Conservation (phyloP, 108 stramenopile species). For the Nannochloropsis granulata region DNA sequence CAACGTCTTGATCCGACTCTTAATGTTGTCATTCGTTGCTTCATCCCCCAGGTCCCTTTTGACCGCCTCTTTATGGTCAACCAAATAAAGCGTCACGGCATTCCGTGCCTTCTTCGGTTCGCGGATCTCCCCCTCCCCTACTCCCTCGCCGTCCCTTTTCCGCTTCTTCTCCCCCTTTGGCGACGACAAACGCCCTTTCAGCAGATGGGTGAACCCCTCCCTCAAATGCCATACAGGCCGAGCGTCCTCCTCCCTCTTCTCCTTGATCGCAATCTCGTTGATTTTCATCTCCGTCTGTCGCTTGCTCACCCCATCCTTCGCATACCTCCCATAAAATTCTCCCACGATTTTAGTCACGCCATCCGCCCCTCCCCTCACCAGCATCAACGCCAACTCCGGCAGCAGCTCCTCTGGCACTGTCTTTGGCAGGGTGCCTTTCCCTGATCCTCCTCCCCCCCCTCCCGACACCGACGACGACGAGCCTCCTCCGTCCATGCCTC, state of each 20-base stretch:
- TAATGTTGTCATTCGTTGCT: not conserved
- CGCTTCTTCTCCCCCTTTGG: not conserved
- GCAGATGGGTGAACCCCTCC: constrained; percentile 7
- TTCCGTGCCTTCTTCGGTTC: not conserved
- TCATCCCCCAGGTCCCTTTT: not conserved
- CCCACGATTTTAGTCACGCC: constrained; percentile 21
- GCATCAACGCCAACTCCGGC: constrained; percentile 17
- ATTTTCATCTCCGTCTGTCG: constrained; percentile 26
- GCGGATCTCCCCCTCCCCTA: not conserved
- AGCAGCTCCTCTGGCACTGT: constrained; percentile 23
- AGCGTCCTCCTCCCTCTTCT: constrained; percentile 15
- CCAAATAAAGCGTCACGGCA: not conserved
- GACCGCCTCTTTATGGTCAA: not conserved
- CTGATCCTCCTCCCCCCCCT: not conserved
- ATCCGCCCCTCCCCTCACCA: constrained; percentile 9
- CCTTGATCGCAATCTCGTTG: constrained; percentile 20
- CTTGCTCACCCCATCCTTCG: constrained; percentile 21
- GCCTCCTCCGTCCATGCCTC: not conserved
- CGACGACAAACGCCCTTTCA: constrained; percentile 7
- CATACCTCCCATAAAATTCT: constrained; percentile 13
- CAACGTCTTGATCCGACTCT: not conserved
- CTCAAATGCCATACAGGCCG: constrained; percentile 25
- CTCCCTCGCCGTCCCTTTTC: not conserved
- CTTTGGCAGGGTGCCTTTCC: constrained; percentile 1
- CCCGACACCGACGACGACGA: not conserved